Evolutionary conservation across 352 stramenopile species (phyloP), one percentile per base, ranked within the genome.

Genomic region (Phytophthora agathidicida): DNA sequence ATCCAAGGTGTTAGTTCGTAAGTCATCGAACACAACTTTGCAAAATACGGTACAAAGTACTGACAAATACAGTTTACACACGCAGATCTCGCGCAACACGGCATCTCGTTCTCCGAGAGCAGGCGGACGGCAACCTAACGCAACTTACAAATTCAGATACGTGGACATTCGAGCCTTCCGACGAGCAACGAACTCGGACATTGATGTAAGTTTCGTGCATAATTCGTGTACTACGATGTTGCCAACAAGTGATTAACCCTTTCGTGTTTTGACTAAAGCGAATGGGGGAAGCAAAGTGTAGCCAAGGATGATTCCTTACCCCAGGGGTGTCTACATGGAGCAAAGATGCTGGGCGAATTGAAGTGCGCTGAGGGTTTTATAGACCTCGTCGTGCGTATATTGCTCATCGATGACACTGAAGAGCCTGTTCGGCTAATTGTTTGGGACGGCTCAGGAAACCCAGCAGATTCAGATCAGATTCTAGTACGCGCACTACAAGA

Each of bases 151-250:
- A 58, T 38, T 88, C 71, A 4, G 62, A 77, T 0, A 70, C 37
- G 4, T 93, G 78, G 73, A 91, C 83, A 7, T 93, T 90, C 44
- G 72, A 87, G 17, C 52, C 60, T 22, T 74, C 72, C 3, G 83
- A 93, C 32, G 50, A 77, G 33, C 37, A 75, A 11, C 81, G 83
- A 16, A 60, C 47, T 35, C 71, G 58, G 13, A 35, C 82, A 28
- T 45, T 85, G 5, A 66, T 79, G 71, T 83, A 63, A 48, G 69
- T 65, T 20, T 3, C n/a, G 10, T 51, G 23, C 14, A 31, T 16
- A 22, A 7, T 42, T 42, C 16, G 30, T 17, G 9, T 36, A 17
- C n/a, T 26, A n/a, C n/a, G 7, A 49, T 46, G 17, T n/a, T n/a
- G n/a, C n/a, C n/a, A n/a, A n/a, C n/a, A n/a, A n/a, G n/a, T n/a